These are phyloP conservation scores for Colletotrichum chlorophyti DNA, from an alignment of 2,329 filamentous ascomycete genomes.

Conservation along the genomic window DNA sequence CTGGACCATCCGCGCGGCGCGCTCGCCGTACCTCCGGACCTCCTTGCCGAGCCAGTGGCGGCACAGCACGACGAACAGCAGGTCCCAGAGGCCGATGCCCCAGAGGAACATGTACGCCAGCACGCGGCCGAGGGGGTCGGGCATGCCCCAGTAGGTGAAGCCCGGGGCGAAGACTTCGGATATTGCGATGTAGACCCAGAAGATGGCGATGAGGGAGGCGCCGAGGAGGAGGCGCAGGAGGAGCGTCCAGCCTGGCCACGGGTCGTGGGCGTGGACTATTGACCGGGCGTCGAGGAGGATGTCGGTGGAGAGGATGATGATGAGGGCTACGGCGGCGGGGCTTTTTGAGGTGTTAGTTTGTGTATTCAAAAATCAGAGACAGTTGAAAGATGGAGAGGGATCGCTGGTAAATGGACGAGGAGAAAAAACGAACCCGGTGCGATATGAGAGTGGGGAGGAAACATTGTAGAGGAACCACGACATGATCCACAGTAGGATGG, in stretches of 20 bases:
- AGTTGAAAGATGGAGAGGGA: too few relatives aligned
- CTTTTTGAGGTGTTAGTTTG: slow-evolving; percentile 29
- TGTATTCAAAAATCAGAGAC: not conserved
- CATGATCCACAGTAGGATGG: slow-evolving; percentile 40
- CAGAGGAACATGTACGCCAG: slow-evolving; percentile 46
- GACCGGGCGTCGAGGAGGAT: slow-evolving; percentile 43
- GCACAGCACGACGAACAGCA: slow-evolving; percentile 16
- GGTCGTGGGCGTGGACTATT: slow-evolving; percentile 38
- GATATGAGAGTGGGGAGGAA: slow-evolving; percentile 26
- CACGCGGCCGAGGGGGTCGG: slow-evolving; percentile 35
- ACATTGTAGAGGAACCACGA: slow-evolving; percentile 39
- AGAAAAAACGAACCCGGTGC: slow-evolving; percentile 18
- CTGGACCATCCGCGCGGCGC: not conserved
- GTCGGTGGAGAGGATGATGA: slow-evolving; percentile 41
- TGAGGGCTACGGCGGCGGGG: slow-evolving; percentile 37
- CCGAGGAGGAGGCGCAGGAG: slow-evolving; percentile 39
- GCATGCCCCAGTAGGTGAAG: slow-evolving; percentile 46
- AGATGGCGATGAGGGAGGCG: slow-evolving; percentile 41
- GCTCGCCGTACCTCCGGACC: slow-evolving; percentile 1
- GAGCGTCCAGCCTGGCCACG: slow-evolving; percentile 41
- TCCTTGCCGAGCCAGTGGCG: slow-evolving; percentile 22
- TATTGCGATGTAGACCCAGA: slow-evolving; percentile 42
- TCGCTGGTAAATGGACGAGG: too few relatives aligned
- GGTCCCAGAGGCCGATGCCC: slow-evolving; percentile 27
- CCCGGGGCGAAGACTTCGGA: slow-evolving; percentile 44